These are phyloP conservation scores for Galeopsis tetrahit DNA, from an alignment of 257 asterid genomes.

Conservation along the genomic window DNA sequence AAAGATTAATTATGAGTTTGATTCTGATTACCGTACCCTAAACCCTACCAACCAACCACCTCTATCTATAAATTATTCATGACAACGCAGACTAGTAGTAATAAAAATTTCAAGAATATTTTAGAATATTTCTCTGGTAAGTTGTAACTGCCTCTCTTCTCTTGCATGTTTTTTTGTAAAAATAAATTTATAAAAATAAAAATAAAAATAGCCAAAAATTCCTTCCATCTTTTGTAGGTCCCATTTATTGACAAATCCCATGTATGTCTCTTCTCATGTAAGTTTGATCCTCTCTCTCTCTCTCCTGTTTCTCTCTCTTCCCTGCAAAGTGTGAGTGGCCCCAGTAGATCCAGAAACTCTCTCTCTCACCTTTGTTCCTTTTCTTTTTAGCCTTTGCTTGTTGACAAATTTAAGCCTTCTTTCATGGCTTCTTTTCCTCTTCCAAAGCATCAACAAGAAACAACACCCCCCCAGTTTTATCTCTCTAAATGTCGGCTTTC, in stretches of 20 bases:
- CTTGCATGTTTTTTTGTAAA: too few relatives aligned
- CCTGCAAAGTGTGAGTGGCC: slow-evolving; percentile 53
- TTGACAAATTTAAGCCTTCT: slow-evolving; percentile 55
- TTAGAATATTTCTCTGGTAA: too few relatives aligned
- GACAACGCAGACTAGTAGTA: too few relatives aligned
- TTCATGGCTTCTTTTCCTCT: slow-evolving; percentile 50
- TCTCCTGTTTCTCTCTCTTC: slow-evolving; percentile 40
- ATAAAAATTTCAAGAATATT: too few relatives aligned
- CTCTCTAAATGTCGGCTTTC: slow-evolving; percentile 44
- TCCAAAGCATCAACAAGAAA: slow-evolving; percentile 30
- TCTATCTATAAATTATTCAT: too few relatives aligned
- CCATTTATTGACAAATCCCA: slow-evolving; percentile 71
- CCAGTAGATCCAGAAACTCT: slow-evolving; percentile 76
- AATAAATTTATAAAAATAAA: too few relatives aligned
- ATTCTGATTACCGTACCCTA: too few relatives aligned
- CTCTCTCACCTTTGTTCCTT: slow-evolving; percentile 36
- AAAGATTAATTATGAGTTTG: too few relatives aligned
- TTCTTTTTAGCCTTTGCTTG: slow-evolving; percentile 45
- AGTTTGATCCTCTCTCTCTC: slow-evolving; percentile 43
- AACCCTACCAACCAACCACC: too few relatives aligned
- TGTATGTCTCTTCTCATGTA: slow-evolving; percentile 63
- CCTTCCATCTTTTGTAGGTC: slow-evolving; percentile 29
- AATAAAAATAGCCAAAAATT: background rate
- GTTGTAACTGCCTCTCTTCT: too few relatives aligned
- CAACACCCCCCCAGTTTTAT: slow-evolving; percentile 11